Base-by-base conservation (phyloP, 2,329 filamentous ascomycete genomes). In the Fusarium secorum region DNA sequence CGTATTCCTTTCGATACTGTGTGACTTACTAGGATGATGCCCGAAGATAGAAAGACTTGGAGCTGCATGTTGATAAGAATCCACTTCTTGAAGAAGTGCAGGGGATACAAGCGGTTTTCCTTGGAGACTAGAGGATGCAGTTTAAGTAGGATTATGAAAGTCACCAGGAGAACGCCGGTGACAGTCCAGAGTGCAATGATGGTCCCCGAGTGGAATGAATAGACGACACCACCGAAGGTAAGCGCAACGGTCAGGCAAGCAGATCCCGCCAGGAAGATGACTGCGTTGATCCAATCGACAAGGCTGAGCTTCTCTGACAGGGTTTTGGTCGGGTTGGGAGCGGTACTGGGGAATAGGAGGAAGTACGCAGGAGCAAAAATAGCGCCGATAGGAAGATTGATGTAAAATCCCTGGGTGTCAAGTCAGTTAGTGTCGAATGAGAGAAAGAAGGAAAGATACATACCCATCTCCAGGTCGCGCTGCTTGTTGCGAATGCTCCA, bases 1-100 rank as follows among this genome's bases (percentile, higher is more conserved):
- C 0, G 0, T 1, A 8, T 9, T 9, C 0, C 1, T 5, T 20
- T 22, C 1, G 3, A n/a, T n/a, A 11, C n/a, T 32, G 1, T 6
- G 8, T 5, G 0, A 30, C 52, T n/a, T 33, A 42, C 60, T 7
- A 62, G 4, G 7, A 62, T 38, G 3, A 62, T 51, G 4, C 60
- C 60, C 1, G 42, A 46, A 0, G 60, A 51, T 3, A 62, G 0
- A 6, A 62, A 62, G 1, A 60, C 60, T n/a, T 62, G 60, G 4
- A 60, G 24, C 24, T 62, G 54, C 30, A 51, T 14, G n/a, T 62
- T 51, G 20, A 62, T 15, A 9, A 60, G 22, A 2, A 24, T 41
- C 11, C 28, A 32, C 10, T 42, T 33, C 8, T 22, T 51, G n/a
- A 60, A 28, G 24, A 60, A 60, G 15, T 35, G 44, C 7, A 14